Evolutionary conservation across 2,329 filamentous ascomycete species (phyloP).

Genomic region (Colletotrichum tropicicola): DNA sequence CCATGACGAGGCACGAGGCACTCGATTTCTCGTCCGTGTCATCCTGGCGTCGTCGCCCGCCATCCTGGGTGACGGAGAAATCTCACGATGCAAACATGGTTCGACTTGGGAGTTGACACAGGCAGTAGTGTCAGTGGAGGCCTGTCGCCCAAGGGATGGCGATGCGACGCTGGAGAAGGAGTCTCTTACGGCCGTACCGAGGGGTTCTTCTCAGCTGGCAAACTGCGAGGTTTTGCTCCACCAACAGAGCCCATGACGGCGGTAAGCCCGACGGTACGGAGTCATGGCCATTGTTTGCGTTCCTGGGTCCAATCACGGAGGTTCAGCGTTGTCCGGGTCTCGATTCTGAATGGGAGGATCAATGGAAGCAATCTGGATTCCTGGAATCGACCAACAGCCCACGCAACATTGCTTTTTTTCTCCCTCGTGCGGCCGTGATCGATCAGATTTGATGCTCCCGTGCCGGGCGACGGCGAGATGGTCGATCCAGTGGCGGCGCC

Average conservation of each 20-base stretch:
- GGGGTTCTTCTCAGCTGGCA: background rate
- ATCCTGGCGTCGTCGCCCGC: background rate
- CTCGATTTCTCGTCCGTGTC: too few species aligned
- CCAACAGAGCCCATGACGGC: background rate
- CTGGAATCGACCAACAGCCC: background rate
- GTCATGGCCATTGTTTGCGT: background rate
- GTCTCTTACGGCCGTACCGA: background rate
- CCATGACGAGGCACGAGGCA: too few species aligned
- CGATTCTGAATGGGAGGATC: background rate
- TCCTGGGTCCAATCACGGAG: background rate
- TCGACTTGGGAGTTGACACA: background rate
- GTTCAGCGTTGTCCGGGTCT: background rate
- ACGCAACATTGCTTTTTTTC: background rate
- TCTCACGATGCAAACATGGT: background rate
- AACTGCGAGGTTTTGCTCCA: background rate
- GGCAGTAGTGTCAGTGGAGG: too few species aligned
- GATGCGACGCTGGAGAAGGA: background rate
- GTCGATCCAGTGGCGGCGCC: slow-evolving; percentile 15
- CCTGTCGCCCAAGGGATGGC: background rate
- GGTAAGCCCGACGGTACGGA: background rate
- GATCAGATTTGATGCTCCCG: background rate
- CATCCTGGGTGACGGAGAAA: background rate
- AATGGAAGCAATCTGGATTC: background rate
- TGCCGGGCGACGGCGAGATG: background rate
- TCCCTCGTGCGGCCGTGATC: background rate